These are phyloP conservation scores for Candida methanosorbosa DNA, from an alignment of 805 yeast genomes.

Conservation along the genomic window DNA sequence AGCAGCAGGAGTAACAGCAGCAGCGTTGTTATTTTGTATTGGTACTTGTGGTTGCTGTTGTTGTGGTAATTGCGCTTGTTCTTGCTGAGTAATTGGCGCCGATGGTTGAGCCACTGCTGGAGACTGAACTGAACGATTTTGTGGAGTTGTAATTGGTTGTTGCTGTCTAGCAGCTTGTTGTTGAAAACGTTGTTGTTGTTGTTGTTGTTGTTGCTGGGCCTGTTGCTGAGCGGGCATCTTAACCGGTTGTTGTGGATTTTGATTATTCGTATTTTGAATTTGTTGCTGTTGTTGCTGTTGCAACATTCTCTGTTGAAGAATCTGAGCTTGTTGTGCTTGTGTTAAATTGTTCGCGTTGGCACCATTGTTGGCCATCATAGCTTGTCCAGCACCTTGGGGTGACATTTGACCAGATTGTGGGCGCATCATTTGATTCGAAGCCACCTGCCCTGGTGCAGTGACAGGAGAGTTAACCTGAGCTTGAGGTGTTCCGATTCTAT, in stretches of 20 bases:
- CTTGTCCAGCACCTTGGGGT: no score
- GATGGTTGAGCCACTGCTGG: conserved; percentile 2
- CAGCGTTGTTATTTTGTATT: conserved; percentile 4
- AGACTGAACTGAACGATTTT: conserved; percentile 1
- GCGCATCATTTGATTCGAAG: neutral
- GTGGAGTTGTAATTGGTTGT: no score
- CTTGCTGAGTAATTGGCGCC: conserved; percentile 1
- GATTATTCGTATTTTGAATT: conserved; percentile 3
- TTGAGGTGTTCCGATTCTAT: no score
- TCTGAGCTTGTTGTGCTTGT: neutral
- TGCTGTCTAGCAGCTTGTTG: neutral
- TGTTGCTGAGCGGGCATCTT: neutral
- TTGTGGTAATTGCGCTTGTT: conserved; percentile 8
- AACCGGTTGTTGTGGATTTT: conserved; percentile 5
- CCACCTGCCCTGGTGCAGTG: neutral
- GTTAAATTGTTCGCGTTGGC: no score
- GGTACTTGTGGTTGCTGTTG: conserved; percentile 9
- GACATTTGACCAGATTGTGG: no score
- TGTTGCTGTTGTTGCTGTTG: conserved; percentile 23
- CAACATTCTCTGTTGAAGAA: conserved; percentile 11
- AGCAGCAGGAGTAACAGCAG: conserved; percentile 6
- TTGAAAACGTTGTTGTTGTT: conserved; percentile 4
- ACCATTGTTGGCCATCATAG: no score
- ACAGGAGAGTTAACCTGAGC: neutral
- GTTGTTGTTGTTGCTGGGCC: conserved; percentile 8